Evolutionary conservation across 2,329 filamentous ascomycete genomes (phyloP).

Genomic region (Fusarium sp.): DNA sequence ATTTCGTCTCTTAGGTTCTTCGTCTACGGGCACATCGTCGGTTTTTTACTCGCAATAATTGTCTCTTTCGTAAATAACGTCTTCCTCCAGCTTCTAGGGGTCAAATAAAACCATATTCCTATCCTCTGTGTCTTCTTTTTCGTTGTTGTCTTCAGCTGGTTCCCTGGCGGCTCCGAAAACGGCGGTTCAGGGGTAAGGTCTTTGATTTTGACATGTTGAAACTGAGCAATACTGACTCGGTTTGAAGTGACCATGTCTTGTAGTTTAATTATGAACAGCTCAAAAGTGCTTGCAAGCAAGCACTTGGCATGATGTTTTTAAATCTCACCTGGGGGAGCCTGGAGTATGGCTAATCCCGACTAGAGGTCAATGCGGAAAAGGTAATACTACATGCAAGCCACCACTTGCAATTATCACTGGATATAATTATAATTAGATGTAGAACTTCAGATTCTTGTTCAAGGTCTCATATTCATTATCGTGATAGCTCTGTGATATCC

Average conservation of each 20-base stretch:
- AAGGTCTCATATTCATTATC: background rate
- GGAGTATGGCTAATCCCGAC: background rate
- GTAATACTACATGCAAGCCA: background rate
- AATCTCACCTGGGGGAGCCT: background rate
- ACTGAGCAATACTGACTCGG: background rate
- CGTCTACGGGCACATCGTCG: background rate
- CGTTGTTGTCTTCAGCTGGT: background rate
- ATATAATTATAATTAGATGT: background rate
- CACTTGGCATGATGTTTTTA: no score
- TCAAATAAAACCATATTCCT: background rate
- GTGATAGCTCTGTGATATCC: background rate
- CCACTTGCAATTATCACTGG: background rate
- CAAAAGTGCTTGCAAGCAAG: background rate
- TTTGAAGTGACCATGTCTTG: background rate
- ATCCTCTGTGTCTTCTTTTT: background rate
- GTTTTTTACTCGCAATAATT: background rate
- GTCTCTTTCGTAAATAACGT: background rate
- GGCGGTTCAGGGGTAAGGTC: background rate
- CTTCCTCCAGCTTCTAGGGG: accelerated
- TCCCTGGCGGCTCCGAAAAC: background rate
- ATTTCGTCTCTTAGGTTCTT: background rate
- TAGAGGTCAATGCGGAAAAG: background rate
- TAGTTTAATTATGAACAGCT: background rate
- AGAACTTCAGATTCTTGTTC: background rate
- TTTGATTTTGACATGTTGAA: background rate